phyloP scores from a whole-genome alignment of 2,329 filamentous ascomycete genomes.

The Monosporascus sp. region DNA sequence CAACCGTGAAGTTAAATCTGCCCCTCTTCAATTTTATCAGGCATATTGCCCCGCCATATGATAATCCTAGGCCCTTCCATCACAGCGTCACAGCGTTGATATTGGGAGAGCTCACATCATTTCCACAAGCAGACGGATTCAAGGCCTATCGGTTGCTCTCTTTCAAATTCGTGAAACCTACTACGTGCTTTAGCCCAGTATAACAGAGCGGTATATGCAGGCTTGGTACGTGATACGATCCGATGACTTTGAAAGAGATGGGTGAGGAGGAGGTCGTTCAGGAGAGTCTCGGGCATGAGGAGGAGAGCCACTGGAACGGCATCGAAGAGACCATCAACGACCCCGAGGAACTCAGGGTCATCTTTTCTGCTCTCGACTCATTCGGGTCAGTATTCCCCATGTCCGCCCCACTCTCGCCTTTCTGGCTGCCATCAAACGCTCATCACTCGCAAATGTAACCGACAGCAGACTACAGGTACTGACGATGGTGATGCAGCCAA shows the following conservation, averaged over 20 bases:
- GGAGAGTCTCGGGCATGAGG: constrained; percentile 8
- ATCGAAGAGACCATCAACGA: constrained; percentile 65
- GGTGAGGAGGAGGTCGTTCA: constrained; percentile 6
- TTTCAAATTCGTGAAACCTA: too few relatives aligned
- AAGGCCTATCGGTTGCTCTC: not conserved
- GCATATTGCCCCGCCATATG: not conserved
- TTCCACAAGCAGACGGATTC: not conserved
- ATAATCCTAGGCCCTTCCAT: not conserved
- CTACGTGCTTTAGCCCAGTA: too few relatives aligned
- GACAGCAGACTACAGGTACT: constrained; percentile 8
- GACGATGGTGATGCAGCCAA: constrained; percentile 48
- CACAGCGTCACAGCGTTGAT: not conserved
- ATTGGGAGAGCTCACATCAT: not conserved
- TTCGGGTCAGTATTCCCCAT: constrained; percentile 62
- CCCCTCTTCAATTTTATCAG: not conserved
- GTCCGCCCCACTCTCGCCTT: constrained; percentile 1
- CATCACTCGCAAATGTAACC: not conserved
- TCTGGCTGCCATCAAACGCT: constrained; percentile 1
- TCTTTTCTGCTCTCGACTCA: constrained; percentile 81
- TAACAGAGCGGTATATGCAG: too few relatives aligned
- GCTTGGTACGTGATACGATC: too few relatives aligned
- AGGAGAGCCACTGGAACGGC: constrained; percentile 49
- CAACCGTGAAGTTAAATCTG: too few relatives aligned
- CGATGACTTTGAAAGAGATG: too few relatives aligned
- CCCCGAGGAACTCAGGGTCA: constrained; percentile 72